These are phyloP conservation scores for Reutealis trisperma DNA, from an alignment of 345 rosid species.

Conservation along the genomic window DNA sequence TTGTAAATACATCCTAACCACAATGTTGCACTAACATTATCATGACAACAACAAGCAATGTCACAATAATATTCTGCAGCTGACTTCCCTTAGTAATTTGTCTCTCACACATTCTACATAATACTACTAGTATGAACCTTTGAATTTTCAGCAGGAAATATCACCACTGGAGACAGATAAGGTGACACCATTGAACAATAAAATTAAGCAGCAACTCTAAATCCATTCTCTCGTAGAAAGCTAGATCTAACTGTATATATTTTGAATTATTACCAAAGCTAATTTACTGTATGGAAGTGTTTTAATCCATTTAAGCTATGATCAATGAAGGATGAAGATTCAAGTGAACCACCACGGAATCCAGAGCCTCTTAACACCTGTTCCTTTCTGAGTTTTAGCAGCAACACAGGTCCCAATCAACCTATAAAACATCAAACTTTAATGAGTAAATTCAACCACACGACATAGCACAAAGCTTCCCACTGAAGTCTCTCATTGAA, in stretches of 20 bases:
- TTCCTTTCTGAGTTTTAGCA: not conserved
- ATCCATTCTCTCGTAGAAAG: not conserved
- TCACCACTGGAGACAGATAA: not conserved
- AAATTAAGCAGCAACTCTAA: not conserved
- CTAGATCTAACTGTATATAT: not conserved
- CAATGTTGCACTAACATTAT: not conserved
- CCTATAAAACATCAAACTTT: not conserved
- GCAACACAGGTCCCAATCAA: not conserved
- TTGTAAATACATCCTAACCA: conserved; percentile 2
- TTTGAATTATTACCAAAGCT: not conserved
- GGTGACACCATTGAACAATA: not conserved
- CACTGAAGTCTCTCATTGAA: too few relatives aligned
- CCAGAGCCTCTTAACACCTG: not conserved
- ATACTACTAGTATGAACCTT: not conserved
- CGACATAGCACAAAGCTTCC: not conserved
- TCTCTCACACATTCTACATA: not conserved
- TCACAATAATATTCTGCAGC: not conserved
- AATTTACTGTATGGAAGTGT: not conserved
- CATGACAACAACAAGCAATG: not conserved
- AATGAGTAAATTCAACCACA: not conserved
- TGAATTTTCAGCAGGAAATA: not conserved
- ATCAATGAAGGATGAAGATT: not conserved
- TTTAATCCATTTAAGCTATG: not conserved
- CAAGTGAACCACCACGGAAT: not conserved
- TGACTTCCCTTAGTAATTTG: not conserved